These are phyloP conservation scores for Candida wancherniae DNA, from an alignment of 805 yeast genomes.

Conservation along the genomic window DNA sequence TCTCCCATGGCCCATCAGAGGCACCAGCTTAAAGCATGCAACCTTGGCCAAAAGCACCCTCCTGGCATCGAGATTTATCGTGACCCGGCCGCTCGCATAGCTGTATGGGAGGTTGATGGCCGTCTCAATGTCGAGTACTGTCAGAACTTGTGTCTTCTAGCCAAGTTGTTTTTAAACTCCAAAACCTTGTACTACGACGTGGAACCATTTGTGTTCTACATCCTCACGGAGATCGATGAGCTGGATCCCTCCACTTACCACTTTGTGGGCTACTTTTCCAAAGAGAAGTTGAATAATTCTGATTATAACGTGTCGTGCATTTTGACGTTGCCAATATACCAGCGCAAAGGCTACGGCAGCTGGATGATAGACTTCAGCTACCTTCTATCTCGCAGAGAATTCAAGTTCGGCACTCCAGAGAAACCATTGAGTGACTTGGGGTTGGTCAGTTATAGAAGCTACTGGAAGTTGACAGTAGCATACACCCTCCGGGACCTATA, in stretches of 20 bases:
- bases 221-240: constrained; percentile 64
- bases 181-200: constrained; percentile 93
- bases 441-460: constrained; percentile 74
- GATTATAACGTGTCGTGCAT: constrained; percentile 88
- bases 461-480: constrained; percentile 73
- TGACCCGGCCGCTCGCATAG: constrained; percentile 24
- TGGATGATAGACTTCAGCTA: constrained; percentile 88
- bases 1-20: constrained; percentile 63
- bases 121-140: constrained; percentile 75
- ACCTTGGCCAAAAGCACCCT: constrained; percentile 52
- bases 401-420: constrained; percentile 87
- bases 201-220: constrained; percentile 89
- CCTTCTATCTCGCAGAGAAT: constrained; percentile 67
- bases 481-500: constrained; percentile 34
- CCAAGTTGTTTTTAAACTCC: constrained; percentile 84
- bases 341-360: constrained; percentile 85
- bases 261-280: constrained; percentile 92
- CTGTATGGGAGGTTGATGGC: constrained; percentile 65
- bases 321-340: constrained; percentile 81
- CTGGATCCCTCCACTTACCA: constrained; percentile 45
- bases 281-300: constrained; percentile 72
- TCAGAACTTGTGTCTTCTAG: constrained; percentile 83
- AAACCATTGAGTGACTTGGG: constrained; percentile 91
- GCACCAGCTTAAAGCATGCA: constrained; percentile 70
- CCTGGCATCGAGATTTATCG: constrained; percentile 47